Conservation (phyloP, 208 protist genomes). For the Trichomonas vaginalis region DNA sequence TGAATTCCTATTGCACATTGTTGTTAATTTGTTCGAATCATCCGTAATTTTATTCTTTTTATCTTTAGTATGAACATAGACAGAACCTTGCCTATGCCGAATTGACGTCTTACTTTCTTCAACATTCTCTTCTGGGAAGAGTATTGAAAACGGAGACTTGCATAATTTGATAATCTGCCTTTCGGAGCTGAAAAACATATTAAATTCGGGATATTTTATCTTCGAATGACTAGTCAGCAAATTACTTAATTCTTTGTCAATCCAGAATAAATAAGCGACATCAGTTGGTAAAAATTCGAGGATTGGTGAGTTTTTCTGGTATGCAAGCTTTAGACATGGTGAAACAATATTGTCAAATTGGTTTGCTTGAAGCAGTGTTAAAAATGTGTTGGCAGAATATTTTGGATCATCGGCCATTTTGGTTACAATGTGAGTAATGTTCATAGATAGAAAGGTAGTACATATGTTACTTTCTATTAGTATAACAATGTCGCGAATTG, state of each 20-base stretch:
- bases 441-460: not conserved
- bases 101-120: not conserved
- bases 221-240: not conserved
- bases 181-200: not conserved
- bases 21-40: not conserved
- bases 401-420: not conserved
- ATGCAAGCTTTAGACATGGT: not conserved
- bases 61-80: not conserved
- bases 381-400: not conserved
- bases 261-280: not conserved
- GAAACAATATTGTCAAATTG: not conserved
- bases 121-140: not conserved
- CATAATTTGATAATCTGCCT: not conserved
- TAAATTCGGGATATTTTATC: not conserved
- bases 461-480: not conserved
- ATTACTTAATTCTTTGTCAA: not conserved
- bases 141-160: not conserved
- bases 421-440: not conserved
- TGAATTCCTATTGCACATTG: not conserved
- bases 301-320: not conserved
- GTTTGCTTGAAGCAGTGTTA: not conserved
- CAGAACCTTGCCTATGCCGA: not conserved
- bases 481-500: not conserved
- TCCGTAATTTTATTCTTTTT: not conserved
- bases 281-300: not conserved